These are phyloP conservation scores for Lantana camara DNA, from an alignment of 257 asterid species.

Conservation along the genomic window DNA sequence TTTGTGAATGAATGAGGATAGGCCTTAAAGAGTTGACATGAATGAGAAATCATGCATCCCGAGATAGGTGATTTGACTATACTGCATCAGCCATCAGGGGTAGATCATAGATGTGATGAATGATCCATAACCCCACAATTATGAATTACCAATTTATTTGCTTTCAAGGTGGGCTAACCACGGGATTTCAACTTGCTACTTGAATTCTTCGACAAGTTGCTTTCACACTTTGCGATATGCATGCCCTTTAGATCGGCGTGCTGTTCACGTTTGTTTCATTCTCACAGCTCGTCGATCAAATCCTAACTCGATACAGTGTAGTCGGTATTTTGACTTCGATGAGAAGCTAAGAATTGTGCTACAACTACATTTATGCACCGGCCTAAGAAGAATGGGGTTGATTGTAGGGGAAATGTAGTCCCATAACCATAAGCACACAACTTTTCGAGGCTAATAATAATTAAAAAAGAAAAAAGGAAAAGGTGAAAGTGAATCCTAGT, in stretches of 20 bases:
- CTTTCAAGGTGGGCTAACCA: conserved; percentile 33
- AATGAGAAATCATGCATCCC: too few relatives aligned
- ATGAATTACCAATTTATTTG: conserved; percentile 19
- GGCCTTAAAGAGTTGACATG: conserved; percentile 30
- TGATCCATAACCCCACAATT: conserved; percentile 11
- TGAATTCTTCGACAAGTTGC: conserved; percentile 37
- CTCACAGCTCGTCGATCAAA: too few relatives aligned
- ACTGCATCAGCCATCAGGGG: neutral
- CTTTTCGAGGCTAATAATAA: neutral
- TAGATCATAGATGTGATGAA: conserved; percentile 26
- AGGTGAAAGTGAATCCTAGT: neutral
- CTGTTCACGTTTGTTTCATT: too few relatives aligned
- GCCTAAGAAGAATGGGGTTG: neutral
- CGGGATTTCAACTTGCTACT: conserved; percentile 34
- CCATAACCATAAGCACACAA: neutral
- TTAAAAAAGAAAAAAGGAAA: neutral
- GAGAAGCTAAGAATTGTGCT: too few relatives aligned
- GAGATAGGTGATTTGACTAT: conserved; percentile 32
- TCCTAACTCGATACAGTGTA: too few relatives aligned
- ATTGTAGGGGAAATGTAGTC: neutral
- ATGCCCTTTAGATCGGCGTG: too few relatives aligned
- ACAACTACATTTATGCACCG: neutral
- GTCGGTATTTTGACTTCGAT: too few relatives aligned
- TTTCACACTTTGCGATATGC: conserved; percentile 36
- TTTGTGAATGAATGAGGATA: conserved; percentile 24